Conservation (phyloP, 495 filamentous ascomycete genomes). For the Aspergillus saccharolyticus region DNA sequence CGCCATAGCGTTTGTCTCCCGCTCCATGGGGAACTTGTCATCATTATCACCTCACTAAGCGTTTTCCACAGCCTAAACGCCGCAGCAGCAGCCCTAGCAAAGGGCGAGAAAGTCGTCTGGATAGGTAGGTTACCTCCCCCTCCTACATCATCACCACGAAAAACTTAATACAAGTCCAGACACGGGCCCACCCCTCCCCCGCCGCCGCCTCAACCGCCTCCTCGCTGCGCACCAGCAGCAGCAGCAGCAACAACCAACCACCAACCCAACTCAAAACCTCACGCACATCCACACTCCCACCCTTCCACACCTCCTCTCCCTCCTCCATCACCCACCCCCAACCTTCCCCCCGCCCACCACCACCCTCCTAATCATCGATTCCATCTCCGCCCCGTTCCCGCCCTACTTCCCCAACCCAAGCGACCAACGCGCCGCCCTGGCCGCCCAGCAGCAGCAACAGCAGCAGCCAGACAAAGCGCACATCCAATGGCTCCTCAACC, state of each 20-base stretch:
- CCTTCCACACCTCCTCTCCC: slow-evolving; percentile 71
- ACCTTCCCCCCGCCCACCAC: slow-evolving; percentile 55
- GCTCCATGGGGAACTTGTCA: not conserved
- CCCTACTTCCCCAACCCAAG: slow-evolving; percentile 60
- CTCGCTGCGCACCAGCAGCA: slow-evolving; percentile 22
- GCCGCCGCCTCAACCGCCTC: slow-evolving; percentile 34
- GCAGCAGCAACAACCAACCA: slow-evolving; percentile 10
- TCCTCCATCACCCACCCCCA: slow-evolving; percentile 58
- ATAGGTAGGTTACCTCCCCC: slow-evolving; percentile 57
- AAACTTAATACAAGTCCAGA: slow-evolving; percentile 32
- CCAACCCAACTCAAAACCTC: slow-evolving; percentile 27
- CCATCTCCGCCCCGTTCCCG: slow-evolving; percentile 66
- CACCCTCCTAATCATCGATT: slow-evolving; percentile 69
- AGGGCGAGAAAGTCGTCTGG: slow-evolving; percentile 70
- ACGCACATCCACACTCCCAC: slow-evolving; percentile 46
- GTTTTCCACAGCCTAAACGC: slow-evolving; percentile 68
- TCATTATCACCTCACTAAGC: slow-evolving; percentile 9
- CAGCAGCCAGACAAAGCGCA: slow-evolving; percentile 35
- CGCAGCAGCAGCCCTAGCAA: slow-evolving; percentile 56
- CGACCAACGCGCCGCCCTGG: slow-evolving; percentile 15
- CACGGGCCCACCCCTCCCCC: slow-evolving; percentile 43
- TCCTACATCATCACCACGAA: not conserved
- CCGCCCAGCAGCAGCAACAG: slow-evolving; percentile 29
- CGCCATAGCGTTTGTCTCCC: slow-evolving; percentile 57
- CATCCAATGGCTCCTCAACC: slow-evolving; percentile 52